Evolutionary conservation across 1,284 basidiomycete genomes (phyloP).

Genomic region (Apiotrichum laibachii): DNA sequence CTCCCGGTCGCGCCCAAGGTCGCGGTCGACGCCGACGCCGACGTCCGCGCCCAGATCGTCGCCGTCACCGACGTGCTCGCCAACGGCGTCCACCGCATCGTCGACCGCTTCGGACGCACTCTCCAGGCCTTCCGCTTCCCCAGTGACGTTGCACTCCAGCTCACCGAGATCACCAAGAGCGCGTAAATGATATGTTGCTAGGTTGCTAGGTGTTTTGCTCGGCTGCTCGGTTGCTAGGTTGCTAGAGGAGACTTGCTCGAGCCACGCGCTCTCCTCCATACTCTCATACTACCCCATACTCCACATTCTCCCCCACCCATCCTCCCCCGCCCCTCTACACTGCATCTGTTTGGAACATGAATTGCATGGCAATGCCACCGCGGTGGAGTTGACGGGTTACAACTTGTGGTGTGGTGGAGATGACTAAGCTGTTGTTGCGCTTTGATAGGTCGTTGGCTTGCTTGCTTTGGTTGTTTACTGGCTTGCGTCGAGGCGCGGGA

Average conservation of each 20-base stretch:
- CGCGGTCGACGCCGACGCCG: slow-evolving; percentile 10
- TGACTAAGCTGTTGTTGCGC: slow-evolving; percentile 1
- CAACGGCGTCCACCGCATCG: slow-evolving; percentile 29
- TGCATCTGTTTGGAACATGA: slow-evolving; percentile 14
- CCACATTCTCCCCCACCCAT: neutral
- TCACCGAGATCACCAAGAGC: slow-evolving; percentile 35
- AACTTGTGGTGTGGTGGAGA: neutral
- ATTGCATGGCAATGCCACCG: slow-evolving; percentile 13
- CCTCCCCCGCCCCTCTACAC: neutral
- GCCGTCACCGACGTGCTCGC: slow-evolving; percentile 25
- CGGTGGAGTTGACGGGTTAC: neutral
- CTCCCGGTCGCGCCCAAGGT: slow-evolving; percentile 17
- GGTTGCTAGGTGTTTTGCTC: no score
- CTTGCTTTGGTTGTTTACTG: no score
- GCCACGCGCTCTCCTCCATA: neutral
- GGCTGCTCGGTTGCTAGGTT: neutral
- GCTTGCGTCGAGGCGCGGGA: no score
- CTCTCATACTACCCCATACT: neutral
- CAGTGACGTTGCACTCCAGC: slow-evolving; percentile 27
- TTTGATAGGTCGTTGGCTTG: neutral
- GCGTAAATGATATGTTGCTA: neutral
- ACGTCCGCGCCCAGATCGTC: slow-evolving; percentile 8
- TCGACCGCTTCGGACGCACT: slow-evolving; percentile 35
- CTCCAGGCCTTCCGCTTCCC: slow-evolving; percentile 44
- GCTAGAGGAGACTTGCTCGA: neutral